A percentile compares a stretch with the other conserved stretches of the same genome.
These are phyloP conservation scores for Begonia loranthoides DNA, from an alignment of 306 rosid genomes.

Conservation along the genomic window DNA sequence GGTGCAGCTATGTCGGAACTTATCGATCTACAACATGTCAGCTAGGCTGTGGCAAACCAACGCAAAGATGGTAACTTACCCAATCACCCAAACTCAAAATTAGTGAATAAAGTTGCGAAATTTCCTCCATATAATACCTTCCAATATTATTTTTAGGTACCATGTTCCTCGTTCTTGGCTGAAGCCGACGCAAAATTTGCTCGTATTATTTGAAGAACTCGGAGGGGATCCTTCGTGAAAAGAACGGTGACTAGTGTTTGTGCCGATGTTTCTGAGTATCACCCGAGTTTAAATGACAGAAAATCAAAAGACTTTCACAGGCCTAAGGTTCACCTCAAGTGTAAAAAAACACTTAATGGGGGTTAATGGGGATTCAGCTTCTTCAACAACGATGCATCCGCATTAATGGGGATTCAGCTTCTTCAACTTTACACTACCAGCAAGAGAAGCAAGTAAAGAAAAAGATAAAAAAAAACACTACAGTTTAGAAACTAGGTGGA, in stretches of 20 bases:
- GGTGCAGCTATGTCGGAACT: constrained; percentile 48
- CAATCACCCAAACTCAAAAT: no score
- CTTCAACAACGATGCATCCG: constrained; percentile 13
- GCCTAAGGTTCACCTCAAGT: constrained; percentile 42
- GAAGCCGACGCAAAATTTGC: constrained; percentile 42
- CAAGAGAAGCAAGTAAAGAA: constrained; percentile 23
- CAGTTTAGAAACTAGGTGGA: constrained; percentile 21
- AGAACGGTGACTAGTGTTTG: constrained; percentile 49
- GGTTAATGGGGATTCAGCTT: constrained; percentile 40
- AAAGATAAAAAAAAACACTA: constrained; percentile 16
- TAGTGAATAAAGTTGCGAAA: no score
- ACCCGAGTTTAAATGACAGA: constrained; percentile 20
- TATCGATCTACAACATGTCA: constrained; percentile 51
- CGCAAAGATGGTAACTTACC: no score
- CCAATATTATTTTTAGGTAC: no score
- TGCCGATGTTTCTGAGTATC: constrained; percentile 45
- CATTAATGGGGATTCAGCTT: constrained; percentile 28
- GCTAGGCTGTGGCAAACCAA: constrained; percentile 36
- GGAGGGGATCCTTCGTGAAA: constrained; percentile 56
- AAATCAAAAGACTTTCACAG: constrained; percentile 24
- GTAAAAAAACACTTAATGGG: constrained; percentile 42
- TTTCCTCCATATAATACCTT: no score
- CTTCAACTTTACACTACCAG: constrained; percentile 19
- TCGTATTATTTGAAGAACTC: constrained; percentile 65
- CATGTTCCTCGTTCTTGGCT: constrained; percentile 79